Evolutionary conservation across 2,329 filamentous ascomycete species (phyloP).

Genomic region (Botrytis medusae): DNA sequence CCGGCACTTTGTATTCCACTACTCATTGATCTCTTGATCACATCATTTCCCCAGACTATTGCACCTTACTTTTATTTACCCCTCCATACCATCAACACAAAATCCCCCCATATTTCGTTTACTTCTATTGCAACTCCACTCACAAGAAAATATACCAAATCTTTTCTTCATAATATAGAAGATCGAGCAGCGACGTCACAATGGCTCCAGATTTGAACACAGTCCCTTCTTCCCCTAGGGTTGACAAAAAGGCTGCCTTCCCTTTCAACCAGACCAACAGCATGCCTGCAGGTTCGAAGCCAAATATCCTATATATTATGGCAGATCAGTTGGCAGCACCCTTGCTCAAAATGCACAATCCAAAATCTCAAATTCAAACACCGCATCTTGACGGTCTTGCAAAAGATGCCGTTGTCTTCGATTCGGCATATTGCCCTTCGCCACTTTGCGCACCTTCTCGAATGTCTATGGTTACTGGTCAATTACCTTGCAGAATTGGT

Average conservation of each 20-base stretch:
- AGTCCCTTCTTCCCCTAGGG: constrained; percentile 56
- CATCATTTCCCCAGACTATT: constrained; percentile 16
- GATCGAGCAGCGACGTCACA: not conserved
- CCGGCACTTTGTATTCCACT: not conserved
- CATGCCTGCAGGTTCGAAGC: constrained; percentile 44
- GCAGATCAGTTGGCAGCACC: constrained; percentile 92
- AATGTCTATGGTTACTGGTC: constrained; percentile 92
- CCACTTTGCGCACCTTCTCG: constrained; percentile 89
- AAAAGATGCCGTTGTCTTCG: constrained; percentile 80
- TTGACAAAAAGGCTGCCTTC: constrained; percentile 23
- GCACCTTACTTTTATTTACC: not conserved
- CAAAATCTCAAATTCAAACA: constrained; percentile 84
- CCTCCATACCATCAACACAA: not conserved
- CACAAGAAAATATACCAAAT: not conserved
- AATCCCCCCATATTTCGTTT: not conserved
- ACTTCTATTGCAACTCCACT: not conserved
- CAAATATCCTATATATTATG: constrained; percentile 93
- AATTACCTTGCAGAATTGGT: constrained; percentile 86
- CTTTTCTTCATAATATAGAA: not conserved
- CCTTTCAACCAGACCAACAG: constrained; percentile 35
- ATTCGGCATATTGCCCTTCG: constrained; percentile 91
- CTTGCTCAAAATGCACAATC: constrained; percentile 88
- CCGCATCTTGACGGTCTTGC: constrained; percentile 85
- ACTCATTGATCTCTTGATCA: not conserved
- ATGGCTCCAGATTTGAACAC: constrained; percentile 78